phyloP scores from a whole-genome alignment of 768 basidiomycete species.

The Plicaturopsis crispa region DNA sequence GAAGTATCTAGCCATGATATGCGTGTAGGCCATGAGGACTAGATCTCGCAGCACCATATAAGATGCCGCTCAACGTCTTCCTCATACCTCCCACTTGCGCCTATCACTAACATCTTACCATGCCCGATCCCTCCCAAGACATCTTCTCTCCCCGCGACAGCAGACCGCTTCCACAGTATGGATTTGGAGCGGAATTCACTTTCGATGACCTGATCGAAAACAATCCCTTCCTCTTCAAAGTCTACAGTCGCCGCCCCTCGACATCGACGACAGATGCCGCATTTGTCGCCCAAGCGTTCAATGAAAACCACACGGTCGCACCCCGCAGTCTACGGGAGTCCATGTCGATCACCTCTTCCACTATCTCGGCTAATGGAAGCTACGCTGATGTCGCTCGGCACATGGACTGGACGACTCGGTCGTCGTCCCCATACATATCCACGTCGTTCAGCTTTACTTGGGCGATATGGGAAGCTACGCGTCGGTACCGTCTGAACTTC shows the following conservation, averaged over 20 bases:
- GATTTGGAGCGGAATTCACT: slow-evolving; percentile 55
- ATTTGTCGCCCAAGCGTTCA: slow-evolving; percentile 63
- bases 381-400: slow-evolving; percentile 62
- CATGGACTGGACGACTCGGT: slow-evolving; percentile 74
- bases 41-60: no score
- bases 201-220: slow-evolving; percentile 54
- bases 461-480: slow-evolving; percentile 77
- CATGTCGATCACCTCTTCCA: neutral
- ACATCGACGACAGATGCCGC: slow-evolving; percentile 40
- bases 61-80: no score
- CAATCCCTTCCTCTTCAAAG: slow-evolving; percentile 74
- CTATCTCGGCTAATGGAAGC: slow-evolving; percentile 13
- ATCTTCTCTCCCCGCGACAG: no score
- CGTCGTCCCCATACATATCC: slow-evolving; percentile 62
- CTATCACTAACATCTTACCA: no score
- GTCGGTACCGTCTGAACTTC: slow-evolving; percentile 62
- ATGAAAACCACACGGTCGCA: no score
- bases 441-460: slow-evolving; percentile 77
- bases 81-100: no score
- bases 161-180: slow-evolving; percentile 55
- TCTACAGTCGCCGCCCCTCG: slow-evolving; percentile 66
- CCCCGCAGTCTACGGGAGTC: no score
- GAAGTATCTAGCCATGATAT: no score
- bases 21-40: neutral
- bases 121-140: no score